A percentile compares a stretch with the other conserved stretches of the same genome.
Evolutionary conservation across 2,329 filamentous ascomycete genomes (phyloP).

Genomic region (Zymoseptoria passerinii): DNA sequence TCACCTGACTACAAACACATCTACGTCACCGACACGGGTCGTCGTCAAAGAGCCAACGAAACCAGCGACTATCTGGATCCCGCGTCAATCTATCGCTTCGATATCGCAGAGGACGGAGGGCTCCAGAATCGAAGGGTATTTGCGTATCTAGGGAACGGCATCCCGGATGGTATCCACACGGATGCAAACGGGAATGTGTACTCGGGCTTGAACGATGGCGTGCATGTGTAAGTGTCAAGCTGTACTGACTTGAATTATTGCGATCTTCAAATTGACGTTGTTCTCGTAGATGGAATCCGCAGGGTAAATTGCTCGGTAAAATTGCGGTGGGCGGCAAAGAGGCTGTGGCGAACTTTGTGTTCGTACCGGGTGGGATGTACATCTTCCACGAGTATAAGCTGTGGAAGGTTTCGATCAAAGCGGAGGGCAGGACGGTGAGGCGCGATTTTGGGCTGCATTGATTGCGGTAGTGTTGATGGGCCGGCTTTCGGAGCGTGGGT

Average conservation of each 20-base stretch:
- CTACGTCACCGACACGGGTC: slow-evolving; percentile 51
- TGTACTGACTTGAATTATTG: not conserved
- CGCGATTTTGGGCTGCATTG: slow-evolving; percentile 24
- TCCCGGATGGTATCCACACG: slow-evolving; percentile 51
- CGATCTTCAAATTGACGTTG: not conserved
- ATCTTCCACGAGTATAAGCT: slow-evolving; percentile 28
- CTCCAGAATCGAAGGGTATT: slow-evolving; percentile 41
- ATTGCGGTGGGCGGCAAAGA: slow-evolving; percentile 34
- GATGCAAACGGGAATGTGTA: slow-evolving; percentile 49
- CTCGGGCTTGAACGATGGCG: slow-evolving; percentile 43
- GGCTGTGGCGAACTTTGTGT: slow-evolving; percentile 34
- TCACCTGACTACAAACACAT: slow-evolving; percentile 45
- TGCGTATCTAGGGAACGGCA: slow-evolving; percentile 45
- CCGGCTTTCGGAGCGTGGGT: too few species aligned
- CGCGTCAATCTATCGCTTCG: slow-evolving; percentile 37
- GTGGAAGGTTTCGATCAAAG: slow-evolving; percentile 28
- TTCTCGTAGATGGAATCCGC: slow-evolving; percentile 37
- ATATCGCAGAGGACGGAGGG: slow-evolving; percentile 28
- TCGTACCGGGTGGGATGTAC: slow-evolving; percentile 27
- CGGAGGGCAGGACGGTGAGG: slow-evolving; percentile 27
- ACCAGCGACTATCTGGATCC: slow-evolving; percentile 32
- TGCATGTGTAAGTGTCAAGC: slow-evolving; percentile 36
- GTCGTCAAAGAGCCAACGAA: slow-evolving; percentile 18
- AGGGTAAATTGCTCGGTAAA: slow-evolving; percentile 47
- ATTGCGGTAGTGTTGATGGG: not conserved